phyloP scores from a whole-genome alignment of 2,329 filamentous ascomycete species.

The Cercospora sp. region DNA sequence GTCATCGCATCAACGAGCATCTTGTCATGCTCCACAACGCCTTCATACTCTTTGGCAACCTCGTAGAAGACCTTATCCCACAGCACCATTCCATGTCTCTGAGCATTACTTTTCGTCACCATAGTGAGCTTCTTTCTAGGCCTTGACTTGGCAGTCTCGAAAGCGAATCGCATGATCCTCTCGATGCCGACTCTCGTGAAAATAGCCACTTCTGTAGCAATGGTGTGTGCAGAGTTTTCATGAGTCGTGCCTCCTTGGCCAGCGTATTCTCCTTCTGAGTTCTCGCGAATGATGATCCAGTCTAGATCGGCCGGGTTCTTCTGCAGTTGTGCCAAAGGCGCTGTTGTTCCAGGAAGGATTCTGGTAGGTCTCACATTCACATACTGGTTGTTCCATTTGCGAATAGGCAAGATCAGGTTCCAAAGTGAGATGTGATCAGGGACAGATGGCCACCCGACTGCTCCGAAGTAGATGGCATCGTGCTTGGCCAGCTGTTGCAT shows the following conservation, averaged over 20 bases:
- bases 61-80: conserved; percentile 52
- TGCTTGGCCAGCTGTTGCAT: conserved; percentile 53
- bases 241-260: conserved; percentile 49
- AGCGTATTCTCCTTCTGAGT: conserved; percentile 52
- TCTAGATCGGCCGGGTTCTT: conserved; percentile 43
- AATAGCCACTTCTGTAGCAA: conserved; percentile 51
- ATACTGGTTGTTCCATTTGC: conserved; percentile 67
- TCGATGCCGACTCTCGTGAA: conserved; percentile 50
- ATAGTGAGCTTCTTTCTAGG: conserved; percentile 51
- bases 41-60: conserved; percentile 48
- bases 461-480: conserved; percentile 60
- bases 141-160: conserved; percentile 47
- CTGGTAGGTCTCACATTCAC: conserved; percentile 62
- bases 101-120: conserved; percentile 53
- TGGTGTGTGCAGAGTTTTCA: conserved; percentile 42
- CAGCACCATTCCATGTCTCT: conserved; percentile 52
- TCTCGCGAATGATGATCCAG: conserved; percentile 52
- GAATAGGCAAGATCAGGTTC: conserved; percentile 66
- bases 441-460: conserved; percentile 62
- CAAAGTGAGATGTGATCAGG: conserved; percentile 67
- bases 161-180: conserved; percentile 51
- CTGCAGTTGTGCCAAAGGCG: conserved; percentile 43
- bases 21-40: conserved; percentile 48
- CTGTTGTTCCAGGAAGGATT: conserved; percentile 45
- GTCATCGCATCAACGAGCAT: conserved; percentile 54